A percentile compares a stretch with the other conserved stretches of the same genome.
Conservation (phyloP, 441 rosid species). For the Populus tomentosa region DNA sequence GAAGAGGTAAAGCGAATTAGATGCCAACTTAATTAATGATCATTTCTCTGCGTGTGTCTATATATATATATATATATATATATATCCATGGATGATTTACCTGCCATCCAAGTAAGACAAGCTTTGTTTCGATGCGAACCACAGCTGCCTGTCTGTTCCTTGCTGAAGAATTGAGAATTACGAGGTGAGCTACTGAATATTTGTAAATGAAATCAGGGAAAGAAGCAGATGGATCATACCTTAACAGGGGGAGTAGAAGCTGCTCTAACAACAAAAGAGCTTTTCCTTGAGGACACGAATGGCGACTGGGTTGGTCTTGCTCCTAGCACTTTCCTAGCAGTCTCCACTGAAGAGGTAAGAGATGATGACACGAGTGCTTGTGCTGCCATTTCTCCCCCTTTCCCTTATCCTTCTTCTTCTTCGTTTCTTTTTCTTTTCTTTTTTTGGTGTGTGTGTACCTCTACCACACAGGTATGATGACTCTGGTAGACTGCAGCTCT, state of each 20-base stretch:
- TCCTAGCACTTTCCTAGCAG: slow-evolving; percentile 64
- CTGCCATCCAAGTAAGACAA: slow-evolving; percentile 94
- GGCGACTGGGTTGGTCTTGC: slow-evolving; percentile 36
- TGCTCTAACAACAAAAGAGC: slow-evolving; percentile 67
- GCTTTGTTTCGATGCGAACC: slow-evolving; percentile 94
- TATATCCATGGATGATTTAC: slow-evolving; percentile 25
- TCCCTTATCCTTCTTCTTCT: background rate
- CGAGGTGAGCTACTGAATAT: background rate
- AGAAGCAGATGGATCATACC: slow-evolving; percentile 30
- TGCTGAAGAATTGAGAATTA: slow-evolving; percentile 34
- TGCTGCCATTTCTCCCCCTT: slow-evolving; percentile 50
- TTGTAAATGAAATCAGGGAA: background rate
- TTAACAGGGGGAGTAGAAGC: slow-evolving; percentile 87
- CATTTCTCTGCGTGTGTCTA: too few relatives aligned
- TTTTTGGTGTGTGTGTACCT: too few relatives aligned
- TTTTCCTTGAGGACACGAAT: slow-evolving; percentile 44
- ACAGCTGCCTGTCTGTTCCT: slow-evolving; percentile 78
- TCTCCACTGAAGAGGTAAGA: slow-evolving; percentile 68
- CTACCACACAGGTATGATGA: too few relatives aligned
- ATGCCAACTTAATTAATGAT: background rate
- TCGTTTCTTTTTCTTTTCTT: too few relatives aligned
- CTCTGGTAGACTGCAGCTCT: too few relatives aligned
- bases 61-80: too few relatives aligned
- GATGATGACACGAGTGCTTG: slow-evolving; percentile 88
- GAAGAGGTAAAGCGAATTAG: background rate